Evolutionary conservation across 768 basidiomycete species (phyloP).

Genomic region (Mycena latifolia): DNA sequence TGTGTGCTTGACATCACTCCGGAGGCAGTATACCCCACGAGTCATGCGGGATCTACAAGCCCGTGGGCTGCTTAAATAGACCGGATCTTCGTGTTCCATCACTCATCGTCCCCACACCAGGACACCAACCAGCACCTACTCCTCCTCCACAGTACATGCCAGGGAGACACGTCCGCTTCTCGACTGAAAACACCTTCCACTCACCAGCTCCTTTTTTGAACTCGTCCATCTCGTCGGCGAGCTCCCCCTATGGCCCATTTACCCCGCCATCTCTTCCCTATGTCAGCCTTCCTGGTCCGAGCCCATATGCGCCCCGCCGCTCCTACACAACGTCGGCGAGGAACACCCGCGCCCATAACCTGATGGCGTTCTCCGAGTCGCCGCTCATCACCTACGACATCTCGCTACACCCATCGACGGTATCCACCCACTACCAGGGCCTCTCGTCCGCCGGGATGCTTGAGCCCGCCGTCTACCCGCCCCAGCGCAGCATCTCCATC

Average conservation of each 20-base stretch:
- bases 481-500: background rate
- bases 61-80: background rate
- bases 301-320: conserved; percentile 2
- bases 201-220: background rate
- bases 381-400: background rate
- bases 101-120: no score
- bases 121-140: no score
- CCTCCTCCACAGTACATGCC: background rate
- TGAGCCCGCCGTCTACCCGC: conserved; percentile 10
- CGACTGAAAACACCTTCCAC: conserved; percentile 2
- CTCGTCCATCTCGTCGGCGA: background rate
- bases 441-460: background rate
- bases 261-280: background rate
- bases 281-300: background rate
- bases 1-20: background rate
- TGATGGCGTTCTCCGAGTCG: background rate
- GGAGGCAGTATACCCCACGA: background rate
- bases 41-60: conserved; percentile 4
- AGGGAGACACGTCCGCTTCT: conserved; percentile 5
- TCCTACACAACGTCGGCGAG: background rate
- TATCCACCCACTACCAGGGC: conserved; percentile 4
- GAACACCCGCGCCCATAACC: background rate
- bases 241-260: background rate
- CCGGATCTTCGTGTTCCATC: no score
- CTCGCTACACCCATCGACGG: background rate